Conservation (phyloP, 306 rosid genomes). For the Dryas drummondii region DNA sequence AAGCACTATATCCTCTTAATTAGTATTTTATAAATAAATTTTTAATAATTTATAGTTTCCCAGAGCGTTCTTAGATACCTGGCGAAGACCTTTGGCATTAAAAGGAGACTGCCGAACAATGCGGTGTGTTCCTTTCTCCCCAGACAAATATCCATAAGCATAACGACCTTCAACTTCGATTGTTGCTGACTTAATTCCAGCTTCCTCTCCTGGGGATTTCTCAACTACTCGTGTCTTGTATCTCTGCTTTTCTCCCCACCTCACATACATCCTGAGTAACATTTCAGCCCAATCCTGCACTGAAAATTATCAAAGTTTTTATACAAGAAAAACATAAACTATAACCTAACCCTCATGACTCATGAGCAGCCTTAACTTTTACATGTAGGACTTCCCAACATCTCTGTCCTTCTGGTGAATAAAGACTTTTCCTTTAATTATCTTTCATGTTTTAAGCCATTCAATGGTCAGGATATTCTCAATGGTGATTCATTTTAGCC, state of each 20-base stretch:
- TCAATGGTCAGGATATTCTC: too few relatives aligned
- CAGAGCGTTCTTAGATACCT: slow-evolving; percentile 49
- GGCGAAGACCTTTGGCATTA: slow-evolving; percentile 94
- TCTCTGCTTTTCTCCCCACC: slow-evolving; percentile 95
- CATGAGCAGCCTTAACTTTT: not conserved
- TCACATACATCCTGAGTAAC: slow-evolving; percentile 94
- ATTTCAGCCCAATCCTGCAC: slow-evolving; percentile 99
- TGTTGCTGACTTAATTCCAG: slow-evolving; percentile 95
- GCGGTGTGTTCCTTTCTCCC: slow-evolving; percentile 97
- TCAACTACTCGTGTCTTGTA: slow-evolving; percentile 88
- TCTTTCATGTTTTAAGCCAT: not conserved
- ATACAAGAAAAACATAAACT: slow-evolving; percentile 26
- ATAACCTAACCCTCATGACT: not conserved
- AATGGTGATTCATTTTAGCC: too few relatives aligned
- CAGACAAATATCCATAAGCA: slow-evolving; percentile 93
- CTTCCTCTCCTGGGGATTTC: slow-evolving; percentile 92
- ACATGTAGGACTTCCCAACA: not conserved
- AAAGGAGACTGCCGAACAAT: slow-evolving; percentile 92
- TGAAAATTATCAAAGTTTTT: slow-evolving; percentile 54
- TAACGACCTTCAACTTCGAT: slow-evolving; percentile 92
- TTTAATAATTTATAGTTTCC: not conserved
- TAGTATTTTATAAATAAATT: not conserved
- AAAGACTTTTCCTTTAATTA: not conserved
- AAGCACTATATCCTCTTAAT: not conserved
- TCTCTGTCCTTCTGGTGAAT: not conserved